Conservation (phyloP, 495 filamentous ascomycete genomes). For the Penicillium tannophilum region DNA sequence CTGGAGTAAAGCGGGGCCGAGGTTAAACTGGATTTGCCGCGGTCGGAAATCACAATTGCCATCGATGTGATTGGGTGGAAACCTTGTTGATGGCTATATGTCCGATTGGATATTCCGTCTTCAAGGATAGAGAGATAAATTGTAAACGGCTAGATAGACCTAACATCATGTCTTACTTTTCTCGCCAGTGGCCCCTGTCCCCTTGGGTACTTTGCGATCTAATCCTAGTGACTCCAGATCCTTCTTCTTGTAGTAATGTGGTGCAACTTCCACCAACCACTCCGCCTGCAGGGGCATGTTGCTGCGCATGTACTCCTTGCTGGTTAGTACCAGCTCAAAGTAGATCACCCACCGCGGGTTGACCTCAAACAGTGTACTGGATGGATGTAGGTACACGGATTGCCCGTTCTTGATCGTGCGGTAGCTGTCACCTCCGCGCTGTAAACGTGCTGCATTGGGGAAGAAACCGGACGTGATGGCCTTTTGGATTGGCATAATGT, state of each 20-base stretch:
- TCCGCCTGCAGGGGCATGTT: conserved; percentile 81
- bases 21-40: conserved; percentile 27
- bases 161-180: conserved; percentile 42
- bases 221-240: conserved; percentile 80
- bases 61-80: conserved; percentile 24
- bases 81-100: neutral
- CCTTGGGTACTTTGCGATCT: conserved; percentile 79
- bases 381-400: conserved; percentile 89
- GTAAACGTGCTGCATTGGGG: conserved; percentile 85
- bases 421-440: conserved; percentile 85
- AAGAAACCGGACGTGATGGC: conserved; percentile 93
- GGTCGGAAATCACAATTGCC: conserved; percentile 24
- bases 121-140: too few relatives aligned
- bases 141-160: too few relatives aligned
- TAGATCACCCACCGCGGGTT: conserved; percentile 91
- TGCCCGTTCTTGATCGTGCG: conserved; percentile 92
- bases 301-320: conserved; percentile 91
- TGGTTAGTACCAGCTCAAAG: conserved; percentile 89
- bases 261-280: conserved; percentile 90
- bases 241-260: conserved; percentile 93
- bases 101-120: neutral
- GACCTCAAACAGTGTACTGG: conserved; percentile 74
- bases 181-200: conserved; percentile 53
- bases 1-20: conserved; percentile 32
- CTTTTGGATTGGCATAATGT: conserved; percentile 78